These are phyloP conservation scores for Lavandula angustifolia DNA, from an alignment of 257 asterid genomes.

Conservation along the genomic window DNA sequence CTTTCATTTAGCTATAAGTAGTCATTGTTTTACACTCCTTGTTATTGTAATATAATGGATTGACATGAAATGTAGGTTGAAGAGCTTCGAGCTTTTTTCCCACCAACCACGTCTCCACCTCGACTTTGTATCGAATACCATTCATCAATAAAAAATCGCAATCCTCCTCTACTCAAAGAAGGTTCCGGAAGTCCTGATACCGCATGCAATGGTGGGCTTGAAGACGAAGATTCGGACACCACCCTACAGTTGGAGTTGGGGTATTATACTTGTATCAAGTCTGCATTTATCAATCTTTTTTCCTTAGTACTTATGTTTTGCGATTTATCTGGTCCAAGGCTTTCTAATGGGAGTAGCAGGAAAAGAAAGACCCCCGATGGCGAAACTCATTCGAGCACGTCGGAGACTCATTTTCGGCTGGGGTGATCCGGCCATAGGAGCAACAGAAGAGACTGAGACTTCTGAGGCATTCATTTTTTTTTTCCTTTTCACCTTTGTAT, in stretches of 20 bases:
- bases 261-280: slow-evolving; percentile 31
- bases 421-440: slow-evolving; percentile 19
- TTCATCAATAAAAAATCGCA: slow-evolving; percentile 26
- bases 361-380: slow-evolving; percentile 49
- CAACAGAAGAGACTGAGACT: slow-evolving; percentile 14
- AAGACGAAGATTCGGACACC: slow-evolving; percentile 59
- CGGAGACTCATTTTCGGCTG: slow-evolving; percentile 29
- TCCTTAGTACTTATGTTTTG: not conserved
- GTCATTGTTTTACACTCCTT: slow-evolving; percentile 16
- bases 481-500: slow-evolving; percentile 30
- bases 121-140: slow-evolving; percentile 41
- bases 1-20: no score
- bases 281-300: no score
- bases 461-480: slow-evolving; percentile 14
- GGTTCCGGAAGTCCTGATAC: slow-evolving; percentile 47
- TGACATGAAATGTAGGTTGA: slow-evolving; percentile 47
- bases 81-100: slow-evolving; percentile 44
- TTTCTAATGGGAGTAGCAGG: slow-evolving; percentile 35
- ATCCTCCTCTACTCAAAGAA: slow-evolving; percentile 28
- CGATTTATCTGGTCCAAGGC: slow-evolving; percentile 42
- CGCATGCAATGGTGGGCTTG: slow-evolving; percentile 39
- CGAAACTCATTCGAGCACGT: slow-evolving; percentile 43
- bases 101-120: slow-evolving; percentile 32
- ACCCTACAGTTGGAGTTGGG: slow-evolving; percentile 53
- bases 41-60: slow-evolving; percentile 1